Evolutionary conservation across 1,139 yeast genomes (phyloP), one percentile per base, ranked within the genome.

Genomic region (Diutina neorugosa): DNA sequence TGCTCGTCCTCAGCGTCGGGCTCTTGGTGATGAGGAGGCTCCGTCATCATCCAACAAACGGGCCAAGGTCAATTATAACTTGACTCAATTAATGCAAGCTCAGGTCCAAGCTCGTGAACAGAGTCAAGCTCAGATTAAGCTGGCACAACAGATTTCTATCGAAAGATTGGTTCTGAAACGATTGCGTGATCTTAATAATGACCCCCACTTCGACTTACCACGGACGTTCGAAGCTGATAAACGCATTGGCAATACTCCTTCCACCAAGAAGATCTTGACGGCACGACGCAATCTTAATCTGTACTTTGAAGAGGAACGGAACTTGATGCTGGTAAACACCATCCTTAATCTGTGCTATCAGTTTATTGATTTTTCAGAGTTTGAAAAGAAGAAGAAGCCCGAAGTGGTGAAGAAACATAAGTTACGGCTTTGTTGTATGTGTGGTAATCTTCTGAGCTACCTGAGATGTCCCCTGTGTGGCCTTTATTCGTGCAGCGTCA

Each of bases 281-380:
- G 77, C 78, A 1, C 64, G 75, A 52, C 65, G 79, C 53, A 74
- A 74, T 59, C 66, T 74, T 60, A 73, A 71, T 55, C 72, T 69
- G 68, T 74, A 74, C 57, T 74, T 73, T 56, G 79, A 74, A 61
- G 78, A 74, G 58, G 79, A 74, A 55, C 63, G 77, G 47, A 73
- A 74, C 59, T 65, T 73, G 58, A 70, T 74, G 21, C 67, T 76
- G 14, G 65, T 74, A 44, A 74, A 74, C 57, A 64, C 76, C 44
- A 74, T 74, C 27, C 65, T 74, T 53, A 66, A 67, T 44, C 65
- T 46, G 50, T 46, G 50, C 21, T 46, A 46, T 16, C 50, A 46
- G 12, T 46, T 46, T 16, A 18, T 46, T 18, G 50, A 46, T 46
- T 46, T 46, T 6, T 46, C 50, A 5, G 50, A 46, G 19, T 46